A percentile compares a stretch with the other conserved stretches of the same genome.
These are phyloP conservation scores for Phytopythium ostracodes DNA, from an alignment of 352 stramenopile genomes.

Conservation along the genomic window DNA sequence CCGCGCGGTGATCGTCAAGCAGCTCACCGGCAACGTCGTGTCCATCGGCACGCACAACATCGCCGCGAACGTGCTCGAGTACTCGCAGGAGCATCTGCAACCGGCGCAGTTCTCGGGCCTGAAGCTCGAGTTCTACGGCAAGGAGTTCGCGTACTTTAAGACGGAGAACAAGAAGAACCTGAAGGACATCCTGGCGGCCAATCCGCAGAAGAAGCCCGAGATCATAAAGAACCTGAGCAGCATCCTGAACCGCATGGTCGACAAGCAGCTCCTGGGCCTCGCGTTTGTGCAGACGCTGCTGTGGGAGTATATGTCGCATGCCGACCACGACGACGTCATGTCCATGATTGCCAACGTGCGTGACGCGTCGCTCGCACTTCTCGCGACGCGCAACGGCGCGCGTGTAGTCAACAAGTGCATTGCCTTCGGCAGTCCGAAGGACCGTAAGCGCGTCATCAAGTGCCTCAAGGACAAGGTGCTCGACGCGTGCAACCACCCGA, in stretches of 20 bases:
- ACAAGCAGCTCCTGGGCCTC: slow-evolving; percentile 87
- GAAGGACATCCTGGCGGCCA: slow-evolving; percentile 56
- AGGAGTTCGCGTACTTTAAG: slow-evolving; percentile 88
- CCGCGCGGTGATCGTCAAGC: slow-evolving; percentile 81
- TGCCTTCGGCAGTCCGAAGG: slow-evolving; percentile 78
- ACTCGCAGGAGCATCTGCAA: slow-evolving; percentile 83
- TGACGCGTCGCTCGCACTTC: slow-evolving; percentile 79
- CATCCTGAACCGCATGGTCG: slow-evolving; percentile 83
- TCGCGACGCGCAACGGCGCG: slow-evolving; percentile 85
- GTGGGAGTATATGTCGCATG: slow-evolving; percentile 88
- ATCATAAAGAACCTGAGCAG: slow-evolving; percentile 65
- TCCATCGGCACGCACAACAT: slow-evolving; percentile 94
- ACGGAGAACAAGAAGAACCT: slow-evolving; percentile 82
- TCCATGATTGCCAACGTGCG: slow-evolving; percentile 84
- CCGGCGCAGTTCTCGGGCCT: slow-evolving; percentile 81
- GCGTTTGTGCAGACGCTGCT: slow-evolving; percentile 88
- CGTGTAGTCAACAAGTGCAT: slow-evolving; percentile 86
- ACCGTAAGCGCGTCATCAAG: slow-evolving; percentile 91
- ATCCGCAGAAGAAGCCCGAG: slow-evolving; percentile 67
- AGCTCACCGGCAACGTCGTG: slow-evolving; percentile 91
- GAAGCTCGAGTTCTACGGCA: slow-evolving; percentile 88
- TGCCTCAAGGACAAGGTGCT: slow-evolving; percentile 88
- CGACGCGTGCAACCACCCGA: slow-evolving; percentile 87
- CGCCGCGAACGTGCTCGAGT: slow-evolving; percentile 91
- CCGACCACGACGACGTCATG: slow-evolving; percentile 74